Evolutionary conservation across 441 rosid species (phyloP), one percentile per base, ranked within the genome.

Genomic region (California macrophylla): DNA sequence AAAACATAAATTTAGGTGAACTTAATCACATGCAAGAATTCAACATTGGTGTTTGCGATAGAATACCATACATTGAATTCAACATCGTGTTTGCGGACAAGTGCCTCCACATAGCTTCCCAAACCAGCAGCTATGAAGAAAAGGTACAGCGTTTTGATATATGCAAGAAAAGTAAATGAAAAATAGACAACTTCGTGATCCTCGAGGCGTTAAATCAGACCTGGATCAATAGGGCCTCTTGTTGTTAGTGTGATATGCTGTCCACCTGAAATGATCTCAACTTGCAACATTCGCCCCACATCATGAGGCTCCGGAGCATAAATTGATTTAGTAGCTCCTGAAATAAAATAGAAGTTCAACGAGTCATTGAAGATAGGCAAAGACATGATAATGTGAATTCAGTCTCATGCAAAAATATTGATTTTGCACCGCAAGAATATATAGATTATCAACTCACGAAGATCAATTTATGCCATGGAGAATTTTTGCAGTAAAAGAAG

Each of bases 231-330:
- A 70, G 87, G 80, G 69, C 89, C 88, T 67, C 84, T 77, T 15
- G 94, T 94, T 63, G 84, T 72, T 82, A 92, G 79, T 15, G 83
- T 69, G 73, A 85, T 76, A 58, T 74, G 77, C 60, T 75, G 89
- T 67, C 85, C 84, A 72, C 85, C 86, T 23, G 47, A 79, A 26
- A 71, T 54, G 66, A 92, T 80, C 76, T 94, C 96, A 70, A 81
- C 92, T 79, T 85, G 90, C 76, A 94, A 77, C 52, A 78, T 26
- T 72, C 84, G 80, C 18, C 97, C 94, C 69, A 92, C 99, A 67
- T 94, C 98, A 68, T 81, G 84, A 76, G 99, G 97, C 87, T 94
- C 99, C 0, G 95, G 94, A 70, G 99, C 98, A 75, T 94, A 94
- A 72, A 85, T 82, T 60, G 88, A 75, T 85, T 90, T 94, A 18